Evolutionary conservation across 148 eudicot species (phyloP), one percentile per base, ranked within the genome.

Genomic region (Amaranthus palmeri): DNA sequence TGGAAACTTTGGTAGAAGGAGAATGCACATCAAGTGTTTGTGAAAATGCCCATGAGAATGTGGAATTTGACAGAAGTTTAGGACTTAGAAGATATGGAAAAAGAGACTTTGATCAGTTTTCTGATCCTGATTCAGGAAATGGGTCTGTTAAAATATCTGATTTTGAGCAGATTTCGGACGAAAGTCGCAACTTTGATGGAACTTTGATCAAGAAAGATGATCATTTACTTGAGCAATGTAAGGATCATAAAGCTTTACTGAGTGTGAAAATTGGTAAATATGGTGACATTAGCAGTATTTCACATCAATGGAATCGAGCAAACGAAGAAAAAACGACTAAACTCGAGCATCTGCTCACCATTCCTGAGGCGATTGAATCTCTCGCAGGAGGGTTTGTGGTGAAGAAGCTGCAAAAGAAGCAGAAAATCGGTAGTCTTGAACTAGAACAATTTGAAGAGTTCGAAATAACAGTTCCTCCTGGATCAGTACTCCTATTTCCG

Each of bases 401-500:
- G 60, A 88, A 69, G 65, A 92, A 84, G 70, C 59, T 86, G 58
- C 88, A 76, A 74, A 87, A 65, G 55, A 83, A 60, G 69, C 74
- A 68, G 45, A 74, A 80, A 63, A 54, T 60, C 44, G 87, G 84
- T 54, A 67, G 83, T 66, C 0, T 58, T 52, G 80, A 78, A 36
- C 14, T 70, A 17, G 78, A 80, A 57, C 83, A 82, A 52, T 69
- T 63, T 9, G 80, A 89, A 80, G 96, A 89, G 80, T 88, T 85
- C 68, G 91, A 83, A 57, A 71, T 88, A 14, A 63, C 7, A 63
- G 86, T 92, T 67, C 89, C 89, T 64, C 83, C 83, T 4, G 90
- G 90, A 59, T 85, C 98, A 44, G 89, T 78, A 14, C 79, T 92
- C 9, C 84, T 92, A 10, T 92, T 92, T 70, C 98, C 98, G 2